Percentiles rank a stretch among this genome's conserved stretches.
These are phyloP conservation scores for Macadamia integrifolia DNA, from an alignment of 164 flowering plant species.

Conservation along the genomic window DNA sequence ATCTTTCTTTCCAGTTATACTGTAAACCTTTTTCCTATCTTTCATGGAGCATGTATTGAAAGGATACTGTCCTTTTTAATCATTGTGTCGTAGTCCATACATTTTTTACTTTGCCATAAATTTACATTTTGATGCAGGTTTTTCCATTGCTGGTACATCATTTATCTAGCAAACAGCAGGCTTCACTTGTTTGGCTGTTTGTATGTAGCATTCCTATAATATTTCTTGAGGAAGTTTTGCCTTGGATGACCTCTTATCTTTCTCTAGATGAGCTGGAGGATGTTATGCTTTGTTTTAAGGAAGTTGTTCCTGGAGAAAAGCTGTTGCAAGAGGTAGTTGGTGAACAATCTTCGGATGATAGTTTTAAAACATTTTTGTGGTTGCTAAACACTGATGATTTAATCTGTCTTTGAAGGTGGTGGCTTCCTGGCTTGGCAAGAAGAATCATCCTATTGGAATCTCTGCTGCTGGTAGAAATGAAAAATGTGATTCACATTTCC, in stretches of 20 bases:
- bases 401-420: slow-evolving; percentile 48
- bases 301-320: slow-evolving; percentile 56
- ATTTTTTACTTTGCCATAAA: neutral
- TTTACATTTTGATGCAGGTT: slow-evolving; percentile 47
- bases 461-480: slow-evolving; percentile 9
- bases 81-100: too few species aligned
- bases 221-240: slow-evolving; percentile 57
- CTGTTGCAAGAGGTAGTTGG: slow-evolving; percentile 60
- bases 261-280: slow-evolving; percentile 42
- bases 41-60: neutral
- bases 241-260: slow-evolving; percentile 69
- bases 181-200: slow-evolving; percentile 75
- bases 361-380: slow-evolving; percentile 3
- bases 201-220: slow-evolving; percentile 69
- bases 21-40: neutral
- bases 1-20: neutral
- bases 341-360: neutral
- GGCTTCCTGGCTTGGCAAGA: slow-evolving; percentile 51
- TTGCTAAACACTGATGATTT: slow-evolving; percentile 1
- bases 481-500: slow-evolving; percentile 15
- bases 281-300: slow-evolving; percentile 33
- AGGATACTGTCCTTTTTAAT: neutral
- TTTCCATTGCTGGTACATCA: slow-evolving; percentile 59
- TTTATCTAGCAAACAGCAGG: slow-evolving; percentile 64
- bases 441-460: slow-evolving; percentile 13